phyloP scores from a whole-genome alignment of 2,329 filamentous ascomycete species.

The Fusarium cyanostomum region DNA sequence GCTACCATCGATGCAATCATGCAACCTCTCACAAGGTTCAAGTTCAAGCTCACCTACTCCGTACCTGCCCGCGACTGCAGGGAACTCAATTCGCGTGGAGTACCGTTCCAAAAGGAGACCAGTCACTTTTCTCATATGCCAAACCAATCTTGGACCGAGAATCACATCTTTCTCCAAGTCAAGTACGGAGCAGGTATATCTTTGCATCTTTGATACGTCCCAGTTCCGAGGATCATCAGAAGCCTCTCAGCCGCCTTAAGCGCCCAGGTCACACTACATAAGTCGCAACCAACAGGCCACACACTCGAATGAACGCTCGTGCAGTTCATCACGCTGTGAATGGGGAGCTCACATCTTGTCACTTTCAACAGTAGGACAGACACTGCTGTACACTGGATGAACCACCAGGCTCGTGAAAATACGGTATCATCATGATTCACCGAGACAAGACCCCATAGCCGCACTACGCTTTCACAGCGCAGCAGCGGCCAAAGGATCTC shows the following conservation, averaged over 20 bases:
- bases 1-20: not conserved
- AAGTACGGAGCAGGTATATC: not conserved
- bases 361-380: not conserved
- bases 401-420: not conserved
- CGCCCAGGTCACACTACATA: conserved; percentile 12
- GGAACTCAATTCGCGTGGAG: conserved; percentile 8
- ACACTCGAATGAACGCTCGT: not conserved
- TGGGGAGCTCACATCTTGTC: not conserved
- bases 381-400: not conserved
- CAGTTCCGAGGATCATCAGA: not conserved
- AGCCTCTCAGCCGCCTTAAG: conserved; percentile 9
- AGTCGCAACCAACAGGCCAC: conserved; percentile 1
- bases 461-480: not conserved
- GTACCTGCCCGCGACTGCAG: not conserved
- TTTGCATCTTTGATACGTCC: not conserved
- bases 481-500: not conserved
- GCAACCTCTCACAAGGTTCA: not conserved
- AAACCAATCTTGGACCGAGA: not conserved
- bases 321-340: conserved; percentile 3
- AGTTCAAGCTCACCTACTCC: not conserved
- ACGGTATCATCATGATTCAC: not conserved
- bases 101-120: conserved; percentile 10
- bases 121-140: conserved; percentile 15
- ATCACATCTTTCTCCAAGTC: not conserved
- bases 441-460: not conserved